A percentile compares a stretch with the other conserved stretches of the same genome.
These are phyloP conservation scores for Annulohypoxylon maeteangense DNA, from an alignment of 495 filamentous ascomycete genomes.

Conservation along the genomic window DNA sequence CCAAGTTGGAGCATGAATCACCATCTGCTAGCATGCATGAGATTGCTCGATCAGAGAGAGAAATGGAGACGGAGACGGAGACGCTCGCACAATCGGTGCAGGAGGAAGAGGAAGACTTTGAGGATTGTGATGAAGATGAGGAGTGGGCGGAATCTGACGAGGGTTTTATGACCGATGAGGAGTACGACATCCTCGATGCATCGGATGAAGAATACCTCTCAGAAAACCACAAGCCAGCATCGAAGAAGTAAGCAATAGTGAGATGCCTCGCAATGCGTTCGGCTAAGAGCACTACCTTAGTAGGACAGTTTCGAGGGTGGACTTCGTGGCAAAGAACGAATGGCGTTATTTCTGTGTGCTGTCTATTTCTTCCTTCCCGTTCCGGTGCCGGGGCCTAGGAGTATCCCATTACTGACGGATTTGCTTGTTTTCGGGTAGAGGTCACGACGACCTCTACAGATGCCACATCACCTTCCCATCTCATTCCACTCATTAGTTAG, in stretches of 20 bases:
- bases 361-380: conserved; percentile 5
- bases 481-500: conserved; percentile 38
- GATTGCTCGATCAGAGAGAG: conserved; percentile 49
- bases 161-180: conserved; percentile 93
- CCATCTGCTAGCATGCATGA: conserved; percentile 82
- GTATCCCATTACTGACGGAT: conserved; percentile 15
- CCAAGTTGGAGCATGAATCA: conserved; percentile 94
- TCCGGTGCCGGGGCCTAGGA: neutral
- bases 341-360: conserved; percentile 25
- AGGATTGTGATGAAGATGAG: conserved; percentile 64
- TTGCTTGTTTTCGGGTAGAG: conserved; percentile 13
- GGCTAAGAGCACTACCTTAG: neutral
- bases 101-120: conserved; percentile 70
- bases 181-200: conserved; percentile 96
- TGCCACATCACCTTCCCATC: conserved; percentile 2
- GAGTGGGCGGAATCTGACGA: conserved; percentile 69
- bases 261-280: neutral
- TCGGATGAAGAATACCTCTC: conserved; percentile 87
- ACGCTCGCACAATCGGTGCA: conserved; percentile 46
- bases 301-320: neutral
- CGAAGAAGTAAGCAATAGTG: conserved; percentile 48
- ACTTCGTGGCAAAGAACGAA: neutral
- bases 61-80: conserved; percentile 40
- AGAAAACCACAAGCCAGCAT: conserved; percentile 48
- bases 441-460: conserved; percentile 7